Conservation (phyloP, 2,329 filamentous ascomycete species). For the Botrytis fabae region DNA sequence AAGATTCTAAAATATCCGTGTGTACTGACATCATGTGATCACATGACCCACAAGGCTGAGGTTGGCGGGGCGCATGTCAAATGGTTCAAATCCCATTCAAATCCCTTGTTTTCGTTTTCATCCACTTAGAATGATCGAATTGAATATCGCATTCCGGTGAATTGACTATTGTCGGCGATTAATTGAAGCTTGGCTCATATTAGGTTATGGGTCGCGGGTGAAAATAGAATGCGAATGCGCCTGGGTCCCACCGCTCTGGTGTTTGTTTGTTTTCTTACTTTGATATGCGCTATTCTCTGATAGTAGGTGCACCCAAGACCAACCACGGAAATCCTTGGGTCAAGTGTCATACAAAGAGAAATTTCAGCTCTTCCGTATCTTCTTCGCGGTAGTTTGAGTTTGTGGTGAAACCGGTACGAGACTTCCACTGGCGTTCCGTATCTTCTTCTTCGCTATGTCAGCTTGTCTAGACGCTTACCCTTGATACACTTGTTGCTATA, state of each 20-base stretch:
- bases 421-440: neutral
- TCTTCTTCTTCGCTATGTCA: slow-evolving; percentile 14
- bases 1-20: neutral
- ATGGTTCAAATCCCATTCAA: neutral
- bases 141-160: neutral
- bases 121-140: neutral
- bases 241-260: neutral
- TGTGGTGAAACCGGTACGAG: neutral
- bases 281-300: neutral
- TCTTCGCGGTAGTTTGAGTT: neutral
- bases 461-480: neutral
- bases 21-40: neutral
- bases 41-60: slow-evolving; percentile 16
- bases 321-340: neutral
- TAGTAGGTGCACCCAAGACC: neutral
- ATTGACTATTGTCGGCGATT: neutral
- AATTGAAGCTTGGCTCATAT: neutral
- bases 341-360: slow-evolving; percentile 7
- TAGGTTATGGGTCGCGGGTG: neutral
- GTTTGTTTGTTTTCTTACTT: neutral
- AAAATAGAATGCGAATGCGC: neutral
- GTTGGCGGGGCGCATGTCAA: neutral
- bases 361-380: slow-evolving; percentile 4
- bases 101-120: neutral
- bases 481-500: neutral